Conservation (phyloP, 1,284 basidiomycete genomes). For the Ceratobasidium sp. region DNA sequence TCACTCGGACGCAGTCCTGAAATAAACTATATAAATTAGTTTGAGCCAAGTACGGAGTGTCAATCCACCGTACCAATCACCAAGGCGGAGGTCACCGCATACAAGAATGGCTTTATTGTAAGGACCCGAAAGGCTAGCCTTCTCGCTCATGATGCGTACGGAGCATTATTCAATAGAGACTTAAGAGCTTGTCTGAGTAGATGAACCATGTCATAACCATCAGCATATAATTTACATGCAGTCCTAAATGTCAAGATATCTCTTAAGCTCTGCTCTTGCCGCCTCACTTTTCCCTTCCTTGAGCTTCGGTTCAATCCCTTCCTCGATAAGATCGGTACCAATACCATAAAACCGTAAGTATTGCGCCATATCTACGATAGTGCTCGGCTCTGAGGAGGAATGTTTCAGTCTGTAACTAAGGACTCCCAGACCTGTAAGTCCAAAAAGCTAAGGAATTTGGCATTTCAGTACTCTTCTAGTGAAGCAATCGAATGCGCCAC, state of each 20-base stretch:
- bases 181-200: neutral
- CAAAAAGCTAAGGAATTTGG: neutral
- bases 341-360: neutral
- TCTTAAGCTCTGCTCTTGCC: neutral
- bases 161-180: neutral
- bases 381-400: neutral
- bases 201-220: neutral
- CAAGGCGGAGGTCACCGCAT: too few species aligned
- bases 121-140: too few species aligned
- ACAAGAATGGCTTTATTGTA: too few species aligned
- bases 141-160: too few species aligned
- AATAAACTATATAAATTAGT: too few species aligned
- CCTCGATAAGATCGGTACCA: slow-evolving; percentile 1
- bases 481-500: neutral
- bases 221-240: neutral
- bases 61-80: too few species aligned
- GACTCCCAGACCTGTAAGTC: neutral
- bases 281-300: neutral
- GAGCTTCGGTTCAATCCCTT: neutral
- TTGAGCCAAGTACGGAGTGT: too few species aligned
- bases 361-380: neutral
- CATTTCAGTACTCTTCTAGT: neutral
- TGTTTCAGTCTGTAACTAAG: too few species aligned
- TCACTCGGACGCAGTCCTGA: too few species aligned
- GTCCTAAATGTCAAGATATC: neutral